Percentiles rank a stretch among this genome's conserved stretches.
Evolutionary conservation across 768 basidiomycete species (phyloP).

Genomic region (Pleurotus tuoliensis): DNA sequence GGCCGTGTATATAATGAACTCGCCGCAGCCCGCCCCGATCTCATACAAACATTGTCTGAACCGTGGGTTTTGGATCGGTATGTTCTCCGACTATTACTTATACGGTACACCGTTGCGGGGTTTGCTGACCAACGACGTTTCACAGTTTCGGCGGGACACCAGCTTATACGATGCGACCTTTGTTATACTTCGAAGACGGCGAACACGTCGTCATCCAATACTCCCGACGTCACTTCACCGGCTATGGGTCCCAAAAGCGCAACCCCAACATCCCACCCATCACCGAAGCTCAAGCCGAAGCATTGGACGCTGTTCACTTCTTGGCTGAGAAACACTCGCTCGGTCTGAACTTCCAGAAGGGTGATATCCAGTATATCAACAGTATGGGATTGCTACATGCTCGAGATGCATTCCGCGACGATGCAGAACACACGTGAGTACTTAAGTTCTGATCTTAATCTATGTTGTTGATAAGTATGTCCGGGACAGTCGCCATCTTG

Average conservation of each 20-base stretch:
- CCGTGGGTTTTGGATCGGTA: conserved; percentile 42
- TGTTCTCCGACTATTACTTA: background rate
- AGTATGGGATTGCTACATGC: conserved; percentile 15
- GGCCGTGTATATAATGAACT: conserved; percentile 43
- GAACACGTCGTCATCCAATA: conserved; percentile 15
- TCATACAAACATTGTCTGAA: conserved; percentile 35
- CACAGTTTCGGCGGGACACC: conserved; percentile 13
- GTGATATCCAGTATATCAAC: conserved; percentile 18
- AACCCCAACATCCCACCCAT: conserved; percentile 15
- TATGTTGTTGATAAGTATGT: background rate
- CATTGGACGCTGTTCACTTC: conserved; percentile 17
- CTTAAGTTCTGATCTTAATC: background rate
- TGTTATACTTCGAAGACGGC: conserved; percentile 14
- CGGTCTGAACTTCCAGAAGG: conserved; percentile 16
- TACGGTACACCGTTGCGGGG: background rate
- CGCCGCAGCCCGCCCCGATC: conserved; percentile 40
- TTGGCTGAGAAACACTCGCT: conserved; percentile 15
- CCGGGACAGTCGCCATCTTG: conserved; percentile 28
- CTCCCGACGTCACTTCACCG: conserved; percentile 17
- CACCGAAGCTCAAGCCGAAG: conserved; percentile 19
- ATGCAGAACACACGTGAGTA: conserved; percentile 13
- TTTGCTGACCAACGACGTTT: background rate
- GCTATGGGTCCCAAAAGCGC: conserved; percentile 10
- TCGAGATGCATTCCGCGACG: conserved; percentile 17
- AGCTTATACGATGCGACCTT: conserved; percentile 11